Base-by-base conservation (phyloP, 306 rosid species). In the Mucuna pruriens region DNA sequence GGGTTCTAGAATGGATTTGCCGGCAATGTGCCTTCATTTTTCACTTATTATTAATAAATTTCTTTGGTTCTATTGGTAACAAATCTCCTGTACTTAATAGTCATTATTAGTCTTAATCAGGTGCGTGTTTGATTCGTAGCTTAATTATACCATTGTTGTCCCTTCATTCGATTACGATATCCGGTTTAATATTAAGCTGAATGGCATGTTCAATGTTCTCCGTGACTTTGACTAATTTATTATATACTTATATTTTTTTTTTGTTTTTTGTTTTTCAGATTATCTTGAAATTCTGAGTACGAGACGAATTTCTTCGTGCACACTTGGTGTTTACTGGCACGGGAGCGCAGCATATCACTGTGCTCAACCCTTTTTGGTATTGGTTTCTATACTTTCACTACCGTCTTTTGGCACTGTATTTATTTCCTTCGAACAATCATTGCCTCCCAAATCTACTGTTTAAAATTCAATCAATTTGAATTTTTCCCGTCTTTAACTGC, bases 1-100 rank as follows among this genome's bases (percentile, higher is more conserved):
- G 29, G 60, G 36, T 83, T 84, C 45, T 23, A 39, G 69, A 76
- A 55, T 68, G 39, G 51, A 48, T 66, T 60, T 87, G 64, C 29
- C 31, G 52, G 74, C 90, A 92, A 88, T 92, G 97, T 80, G 86
- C 84, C 48, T 90, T 2, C 44, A 39, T 38, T 81, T 81, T 51
- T 65, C 74, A 54, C 64, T 71, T 80, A 45, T 77, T 48, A 4
- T 22, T 81, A 31, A 65, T 83, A 10, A 16, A 55, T 82, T 81
- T 71, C 29, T n/a, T 76, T 4, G 45, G 4, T 71, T 1, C 61
- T 49, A 5, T 17, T 75, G 65, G 39, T 11, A 39, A 83, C 31
- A 62, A 36, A 33, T 73, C 31, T 33, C 10, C 4, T 39, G 3
- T 25, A 9, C 54, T 80, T 22, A 19, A 38, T 4, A 36, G 19